Evolutionary conservation across 2,329 filamentous ascomycete species (phyloP).

Genomic region (Annulohypoxylon truncatum): DNA sequence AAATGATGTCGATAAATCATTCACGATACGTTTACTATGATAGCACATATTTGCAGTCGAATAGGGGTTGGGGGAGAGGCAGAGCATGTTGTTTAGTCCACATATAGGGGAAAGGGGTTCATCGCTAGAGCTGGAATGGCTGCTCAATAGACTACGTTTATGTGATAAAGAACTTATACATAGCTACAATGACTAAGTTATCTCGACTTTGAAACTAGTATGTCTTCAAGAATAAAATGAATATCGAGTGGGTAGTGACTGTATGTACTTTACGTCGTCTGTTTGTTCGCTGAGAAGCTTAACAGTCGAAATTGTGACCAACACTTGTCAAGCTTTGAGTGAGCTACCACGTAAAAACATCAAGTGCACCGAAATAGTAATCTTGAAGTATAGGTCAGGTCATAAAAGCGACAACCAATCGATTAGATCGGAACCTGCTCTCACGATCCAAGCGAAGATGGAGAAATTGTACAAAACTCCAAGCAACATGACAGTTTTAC

Average conservation of each 20-base stretch:
- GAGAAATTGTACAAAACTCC: no score
- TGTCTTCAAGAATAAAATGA: neutral
- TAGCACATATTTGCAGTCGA: neutral
- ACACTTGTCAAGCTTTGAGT: no score
- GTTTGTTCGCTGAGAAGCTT: neutral
- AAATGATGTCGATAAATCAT: neutral
- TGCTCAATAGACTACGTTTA: neutral
- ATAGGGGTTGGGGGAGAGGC: neutral
- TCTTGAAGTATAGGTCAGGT: no score
- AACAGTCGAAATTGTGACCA: no score
- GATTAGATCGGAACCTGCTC: no score
- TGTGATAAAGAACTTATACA: neutral
- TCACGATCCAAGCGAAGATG: no score
- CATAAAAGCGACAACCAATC: no score
- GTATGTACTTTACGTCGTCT: neutral
- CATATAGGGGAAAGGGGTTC: neutral
- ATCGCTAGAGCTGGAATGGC: neutral
- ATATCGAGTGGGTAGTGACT: neutral
- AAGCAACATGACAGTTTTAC: neutral
- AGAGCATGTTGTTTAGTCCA: neutral
- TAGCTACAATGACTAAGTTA: no score
- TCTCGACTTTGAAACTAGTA: neutral
- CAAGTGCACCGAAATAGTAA: no score
- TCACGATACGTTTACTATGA: neutral
- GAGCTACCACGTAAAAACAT: no score